Evolutionary conservation across 352 stramenopile species (phyloP).

Genomic region (Saprolegnia parasitica): DNA sequence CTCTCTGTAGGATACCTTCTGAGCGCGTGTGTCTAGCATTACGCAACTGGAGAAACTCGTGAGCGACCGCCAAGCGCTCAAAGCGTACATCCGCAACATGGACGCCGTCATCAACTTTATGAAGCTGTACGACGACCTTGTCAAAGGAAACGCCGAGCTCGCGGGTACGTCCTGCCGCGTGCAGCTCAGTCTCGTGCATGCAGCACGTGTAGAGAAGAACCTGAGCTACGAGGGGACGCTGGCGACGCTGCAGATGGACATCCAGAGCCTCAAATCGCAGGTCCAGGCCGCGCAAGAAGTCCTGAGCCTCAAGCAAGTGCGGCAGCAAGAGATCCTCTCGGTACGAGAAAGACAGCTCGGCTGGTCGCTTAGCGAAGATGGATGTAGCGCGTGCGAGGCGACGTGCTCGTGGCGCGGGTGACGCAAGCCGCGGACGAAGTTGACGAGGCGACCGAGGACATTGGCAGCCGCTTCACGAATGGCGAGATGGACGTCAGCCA

Average conservation of each 20-base stretch:
- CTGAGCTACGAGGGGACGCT: slow-evolving; percentile 52
- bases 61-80: slow-evolving; percentile 54
- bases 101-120: slow-evolving; percentile 61
- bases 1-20: too few relatives aligned
- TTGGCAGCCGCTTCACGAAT: slow-evolving; percentile 65
- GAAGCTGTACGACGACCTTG: slow-evolving; percentile 64
- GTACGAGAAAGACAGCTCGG: slow-evolving; percentile 33
- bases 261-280: slow-evolving; percentile 43
- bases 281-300: slow-evolving; percentile 51
- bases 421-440: slow-evolving; percentile 48
- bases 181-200: too few relatives aligned
- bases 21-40: slow-evolving; percentile 26
- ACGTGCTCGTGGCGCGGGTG: slow-evolving; percentile 68
- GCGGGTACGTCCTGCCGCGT: slow-evolving; percentile 28
- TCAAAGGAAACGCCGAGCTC: slow-evolving; percentile 73
- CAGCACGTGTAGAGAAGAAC: slow-evolving; percentile 58
- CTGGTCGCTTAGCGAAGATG: not conserved
- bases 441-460: slow-evolving; percentile 64
- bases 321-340: slow-evolving; percentile 60
- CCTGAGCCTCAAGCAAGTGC: slow-evolving; percentile 60
- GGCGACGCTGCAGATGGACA: slow-evolving; percentile 45
- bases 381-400: slow-evolving; percentile 55
- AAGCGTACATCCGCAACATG: slow-evolving; percentile 58
- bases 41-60: slow-evolving; percentile 61
- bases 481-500: slow-evolving; percentile 61